Conservation (phyloP, 768 basidiomycete genomes). For the Kwoniella dejecticola region DNA sequence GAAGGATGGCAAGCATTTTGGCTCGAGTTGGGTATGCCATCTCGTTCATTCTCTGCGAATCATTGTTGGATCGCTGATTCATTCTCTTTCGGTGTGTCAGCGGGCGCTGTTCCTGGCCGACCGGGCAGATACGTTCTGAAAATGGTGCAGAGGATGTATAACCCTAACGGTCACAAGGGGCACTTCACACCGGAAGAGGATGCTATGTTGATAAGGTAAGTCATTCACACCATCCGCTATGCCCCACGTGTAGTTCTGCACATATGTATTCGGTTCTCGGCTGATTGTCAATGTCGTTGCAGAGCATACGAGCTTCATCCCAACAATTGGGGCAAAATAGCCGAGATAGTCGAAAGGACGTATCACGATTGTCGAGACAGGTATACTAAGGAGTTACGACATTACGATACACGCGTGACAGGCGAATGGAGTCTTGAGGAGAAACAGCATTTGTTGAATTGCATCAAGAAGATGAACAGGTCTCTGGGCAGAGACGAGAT, state of each 20-base stretch:
- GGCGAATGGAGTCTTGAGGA: constrained; percentile 39
- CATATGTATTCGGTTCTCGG: no score
- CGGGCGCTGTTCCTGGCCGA: constrained; percentile 34
- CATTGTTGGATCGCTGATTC: background rate
- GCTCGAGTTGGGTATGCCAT: constrained; percentile 39
- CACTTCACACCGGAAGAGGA: constrained; percentile 39
- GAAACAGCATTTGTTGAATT: constrained; percentile 14
- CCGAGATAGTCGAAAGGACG: constrained; percentile 34
- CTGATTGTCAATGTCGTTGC: background rate
- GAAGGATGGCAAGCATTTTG: constrained; percentile 34
- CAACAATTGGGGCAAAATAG: constrained; percentile 39
- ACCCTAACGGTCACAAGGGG: constrained; percentile 41
- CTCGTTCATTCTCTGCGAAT: background rate
- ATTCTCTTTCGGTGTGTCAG: constrained; percentile 8
- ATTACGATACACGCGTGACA: background rate
- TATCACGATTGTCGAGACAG: constrained; percentile 39
- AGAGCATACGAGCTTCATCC: constrained; percentile 30
- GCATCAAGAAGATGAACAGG: constrained; percentile 33
- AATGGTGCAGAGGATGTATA: constrained; percentile 32
- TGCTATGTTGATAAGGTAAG: constrained; percentile 29
- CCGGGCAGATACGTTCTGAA: constrained; percentile 41
- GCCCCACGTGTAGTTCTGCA: background rate
- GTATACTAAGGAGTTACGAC: constrained; percentile 30
- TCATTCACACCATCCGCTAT: constrained; percentile 3
- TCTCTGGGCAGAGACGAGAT: constrained; percentile 22